phyloP scores from a whole-genome alignment of 1,139 yeast species.

The Blastobotrys serpentis region DNA sequence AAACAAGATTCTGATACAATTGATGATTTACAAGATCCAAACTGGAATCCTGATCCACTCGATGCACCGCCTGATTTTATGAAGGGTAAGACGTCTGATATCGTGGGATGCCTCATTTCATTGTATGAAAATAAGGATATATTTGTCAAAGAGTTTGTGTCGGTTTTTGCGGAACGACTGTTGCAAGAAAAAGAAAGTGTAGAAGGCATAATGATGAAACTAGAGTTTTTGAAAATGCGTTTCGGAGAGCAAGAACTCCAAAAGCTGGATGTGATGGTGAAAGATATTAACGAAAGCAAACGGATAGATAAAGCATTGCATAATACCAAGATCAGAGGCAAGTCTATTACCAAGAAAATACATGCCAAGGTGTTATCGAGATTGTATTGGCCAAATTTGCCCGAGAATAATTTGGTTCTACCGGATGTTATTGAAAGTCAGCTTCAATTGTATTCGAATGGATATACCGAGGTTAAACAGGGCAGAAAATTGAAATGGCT shows the following conservation, averaged over 20 bases:
- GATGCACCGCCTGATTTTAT: constrained; percentile 87
- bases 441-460: constrained; percentile 46
- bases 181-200: constrained; percentile 49
- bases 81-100: constrained; percentile 53
- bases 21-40: constrained; percentile 48
- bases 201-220: constrained; percentile 37
- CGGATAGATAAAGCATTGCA: constrained; percentile 33
- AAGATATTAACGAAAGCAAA: constrained; percentile 52
- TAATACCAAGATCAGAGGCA: constrained; percentile 12
- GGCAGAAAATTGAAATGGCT: constrained; percentile 62
- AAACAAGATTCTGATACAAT: constrained; percentile 18
- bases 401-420: constrained; percentile 41
- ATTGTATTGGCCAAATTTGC: constrained; percentile 52
- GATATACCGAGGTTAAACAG: constrained; percentile 46
- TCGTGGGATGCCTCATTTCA: constrained; percentile 68
- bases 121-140: constrained; percentile 77
- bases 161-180: constrained; percentile 62
- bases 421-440: constrained; percentile 46
- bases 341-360: constrained; percentile 19
- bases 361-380: constrained; percentile 43
- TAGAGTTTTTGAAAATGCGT: constrained; percentile 57
- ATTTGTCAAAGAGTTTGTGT: constrained; percentile 69
- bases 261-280: constrained; percentile 79
- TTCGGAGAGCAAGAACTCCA: constrained; percentile 67
- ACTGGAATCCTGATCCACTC: constrained; percentile 91